Evolutionary conservation across 345 rosid species (phyloP), one percentile per base, ranked within the genome.

Genomic region (Sisymbrium irio): DNA sequence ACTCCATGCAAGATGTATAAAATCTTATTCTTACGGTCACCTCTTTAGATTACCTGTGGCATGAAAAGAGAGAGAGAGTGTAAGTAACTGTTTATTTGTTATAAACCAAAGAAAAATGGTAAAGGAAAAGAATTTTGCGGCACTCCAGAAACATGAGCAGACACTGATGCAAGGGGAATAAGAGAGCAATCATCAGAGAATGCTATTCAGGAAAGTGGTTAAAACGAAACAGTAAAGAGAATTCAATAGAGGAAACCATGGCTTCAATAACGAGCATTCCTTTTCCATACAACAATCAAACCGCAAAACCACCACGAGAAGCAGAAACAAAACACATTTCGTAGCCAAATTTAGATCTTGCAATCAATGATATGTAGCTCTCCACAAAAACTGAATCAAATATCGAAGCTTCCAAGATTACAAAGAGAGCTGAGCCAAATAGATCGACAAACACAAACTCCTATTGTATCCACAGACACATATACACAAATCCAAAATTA

Each of bases 1-100:
- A 93, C 59, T 87, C 95, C 98, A 93, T 93, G 87, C 91, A 93
- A 86, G 76, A 88, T 78, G 83, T 84, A 80, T 69, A 68, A 87
- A 74, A 60, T 85, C 73, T 40, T 44, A 41, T 80, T 70, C 76
- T 72, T 71, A 64, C 55, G 9, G 20, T 59, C 65, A 61, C 71
- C 79, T 77, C 80, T 79, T 59, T 61, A 54, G 78, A 68, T 77
- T 59, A 73, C 75, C 92, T 87, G 85, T 59, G 46, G 66, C 80
- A 70, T 69, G 50, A 56, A 72, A 70, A 35, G 33, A 25, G 20
- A 53, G 44, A 45, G 45, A 12, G 35, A 51, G 25, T 13, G 19
- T 15, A 53, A 27, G 13, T 8, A 73, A 63, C 46, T 63, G 27
- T 19, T 63, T 0, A 55, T 55, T 17, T 15, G 61, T 55, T 59